A percentile compares a stretch with the other conserved stretches of the same genome.
phyloP scores from a whole-genome alignment of 2,329 filamentous ascomycete genomes.

The Fusarium newnesense region DNA sequence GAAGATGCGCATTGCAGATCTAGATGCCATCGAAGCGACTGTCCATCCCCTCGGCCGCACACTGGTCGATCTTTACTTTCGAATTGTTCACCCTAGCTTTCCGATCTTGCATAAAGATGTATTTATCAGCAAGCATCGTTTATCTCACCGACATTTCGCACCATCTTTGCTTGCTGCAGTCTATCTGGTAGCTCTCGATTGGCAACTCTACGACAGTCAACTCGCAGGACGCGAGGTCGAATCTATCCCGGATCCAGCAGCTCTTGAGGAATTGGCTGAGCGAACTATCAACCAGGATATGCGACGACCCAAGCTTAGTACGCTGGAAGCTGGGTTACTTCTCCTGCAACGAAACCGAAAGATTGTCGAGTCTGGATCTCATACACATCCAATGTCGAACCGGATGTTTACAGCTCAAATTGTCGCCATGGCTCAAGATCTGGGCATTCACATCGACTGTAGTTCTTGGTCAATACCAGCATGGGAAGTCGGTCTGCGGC shows the following conservation, averaged over 20 bases:
- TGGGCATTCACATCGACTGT: conserved; percentile 71
- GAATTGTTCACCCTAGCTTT: conserved; percentile 67
- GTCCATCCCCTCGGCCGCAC: conserved; percentile 71
- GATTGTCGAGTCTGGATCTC: conserved; percentile 45
- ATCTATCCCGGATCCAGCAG: conserved; percentile 45
- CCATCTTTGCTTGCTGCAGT: conserved; percentile 69
- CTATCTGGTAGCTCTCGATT: conserved; percentile 70
- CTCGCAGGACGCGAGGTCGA: conserved; percentile 51
- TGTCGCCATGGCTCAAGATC: conserved; percentile 66
- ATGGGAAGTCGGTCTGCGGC: conserved; percentile 71
- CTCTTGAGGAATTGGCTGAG: conserved; percentile 53
- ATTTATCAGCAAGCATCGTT: conserved; percentile 69
- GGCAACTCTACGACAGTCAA: conserved; percentile 67
- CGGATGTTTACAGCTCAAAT: conserved; percentile 63
- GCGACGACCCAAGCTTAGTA: conserved; percentile 64
- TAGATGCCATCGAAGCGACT: conserved; percentile 67
- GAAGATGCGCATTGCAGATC: conserved; percentile 53
- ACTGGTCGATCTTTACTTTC: conserved; percentile 75
- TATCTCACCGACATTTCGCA: conserved; percentile 67
- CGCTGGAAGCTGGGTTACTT: conserved; percentile 64
- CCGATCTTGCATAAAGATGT: conserved; percentile 70
- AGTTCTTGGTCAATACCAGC: conserved; percentile 69
- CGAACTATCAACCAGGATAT: conserved; percentile 59
- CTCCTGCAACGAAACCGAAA: conserved; percentile 61
- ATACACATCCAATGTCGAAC: conserved; percentile 45